Evolutionary conservation across 345 rosid genomes (phyloP).

Genomic region (Rhodamnia argentea): DNA sequence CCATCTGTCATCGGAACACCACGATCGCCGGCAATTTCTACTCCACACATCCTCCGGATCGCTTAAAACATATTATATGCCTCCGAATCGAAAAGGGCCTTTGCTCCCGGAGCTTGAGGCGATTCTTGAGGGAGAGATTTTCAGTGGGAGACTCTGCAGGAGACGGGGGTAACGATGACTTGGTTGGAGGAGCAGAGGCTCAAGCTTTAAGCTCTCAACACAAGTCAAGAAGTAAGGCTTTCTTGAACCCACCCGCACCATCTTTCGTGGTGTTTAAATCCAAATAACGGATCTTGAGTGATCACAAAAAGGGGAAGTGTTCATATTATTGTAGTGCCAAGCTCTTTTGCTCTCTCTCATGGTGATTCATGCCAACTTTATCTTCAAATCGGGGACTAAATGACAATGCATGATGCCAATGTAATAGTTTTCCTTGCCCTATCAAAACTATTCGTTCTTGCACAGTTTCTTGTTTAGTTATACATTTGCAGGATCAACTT

Average conservation of each 20-base stretch:
- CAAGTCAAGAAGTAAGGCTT: background rate
- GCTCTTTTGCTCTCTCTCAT: no score
- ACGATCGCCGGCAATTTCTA: no score
- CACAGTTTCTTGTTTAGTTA: no score
- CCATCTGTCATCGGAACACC: no score
- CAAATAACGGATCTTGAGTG: no score
- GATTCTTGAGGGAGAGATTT: conserved; percentile 8
- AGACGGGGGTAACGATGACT: conserved; percentile 7
- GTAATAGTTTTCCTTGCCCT: no score
- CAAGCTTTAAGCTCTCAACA: background rate
- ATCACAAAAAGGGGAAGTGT: conserved; percentile 1
- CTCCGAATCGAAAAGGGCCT: conserved; percentile 12
- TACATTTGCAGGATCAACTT: no score
- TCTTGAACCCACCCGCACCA: background rate
- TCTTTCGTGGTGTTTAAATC: conserved; percentile 8
- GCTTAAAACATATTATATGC: conserved; percentile 8
- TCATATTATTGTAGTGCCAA: no score
- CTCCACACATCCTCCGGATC: background rate
- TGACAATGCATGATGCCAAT: no score
- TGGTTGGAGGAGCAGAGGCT: background rate
- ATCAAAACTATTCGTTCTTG: no score
- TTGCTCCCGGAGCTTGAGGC: conserved; percentile 23
- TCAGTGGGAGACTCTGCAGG: conserved; percentile 4
- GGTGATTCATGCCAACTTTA: no score
- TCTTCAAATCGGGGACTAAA: no score